Conservation (phyloP, 2,329 filamentous ascomycete genomes). For the Colletotrichum sp. region DNA sequence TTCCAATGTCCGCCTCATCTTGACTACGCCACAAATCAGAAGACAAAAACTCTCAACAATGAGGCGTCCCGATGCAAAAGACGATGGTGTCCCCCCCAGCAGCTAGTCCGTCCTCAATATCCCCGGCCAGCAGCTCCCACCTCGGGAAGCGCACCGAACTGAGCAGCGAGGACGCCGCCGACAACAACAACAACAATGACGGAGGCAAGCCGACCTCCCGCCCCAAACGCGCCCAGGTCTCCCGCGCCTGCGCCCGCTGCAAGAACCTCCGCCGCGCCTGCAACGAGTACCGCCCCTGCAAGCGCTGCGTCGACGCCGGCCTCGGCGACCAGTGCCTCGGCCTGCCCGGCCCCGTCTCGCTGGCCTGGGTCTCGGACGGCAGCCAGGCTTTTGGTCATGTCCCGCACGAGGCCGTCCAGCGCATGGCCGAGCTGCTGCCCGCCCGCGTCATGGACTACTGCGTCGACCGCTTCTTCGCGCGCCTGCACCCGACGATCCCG, state of each 20-base stretch:
- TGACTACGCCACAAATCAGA: background rate
- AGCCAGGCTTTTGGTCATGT: constrained; percentile 26
- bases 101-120: constrained; percentile 19
- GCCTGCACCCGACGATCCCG: constrained; percentile 46
- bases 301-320: constrained; percentile 46
- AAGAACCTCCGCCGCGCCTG: constrained; percentile 47
- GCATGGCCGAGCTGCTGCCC: constrained; percentile 38
- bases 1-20: background rate
- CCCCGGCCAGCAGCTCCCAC: constrained; percentile 19
- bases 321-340: constrained; percentile 41
- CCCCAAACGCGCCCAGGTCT: constrained; percentile 38
- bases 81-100: constrained; percentile 18
- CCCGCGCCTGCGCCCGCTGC: constrained; percentile 48
- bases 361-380: constrained; percentile 24
- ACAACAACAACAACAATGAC: background rate
- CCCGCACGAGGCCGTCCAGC: constrained; percentile 28
- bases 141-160: constrained; percentile 11
- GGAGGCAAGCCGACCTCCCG: constrained; percentile 2
- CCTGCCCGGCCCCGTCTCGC: constrained; percentile 15
- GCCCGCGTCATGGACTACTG: constrained; percentile 40
- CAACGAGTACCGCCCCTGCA: constrained; percentile 49
- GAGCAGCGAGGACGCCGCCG: constrained; percentile 1
- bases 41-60: background rate
- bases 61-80: constrained; percentile 16
- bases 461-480: constrained; percentile 42